phyloP scores from a whole-genome alignment of 2,329 filamentous ascomycete genomes.

The Fusarium sp. region DNA sequence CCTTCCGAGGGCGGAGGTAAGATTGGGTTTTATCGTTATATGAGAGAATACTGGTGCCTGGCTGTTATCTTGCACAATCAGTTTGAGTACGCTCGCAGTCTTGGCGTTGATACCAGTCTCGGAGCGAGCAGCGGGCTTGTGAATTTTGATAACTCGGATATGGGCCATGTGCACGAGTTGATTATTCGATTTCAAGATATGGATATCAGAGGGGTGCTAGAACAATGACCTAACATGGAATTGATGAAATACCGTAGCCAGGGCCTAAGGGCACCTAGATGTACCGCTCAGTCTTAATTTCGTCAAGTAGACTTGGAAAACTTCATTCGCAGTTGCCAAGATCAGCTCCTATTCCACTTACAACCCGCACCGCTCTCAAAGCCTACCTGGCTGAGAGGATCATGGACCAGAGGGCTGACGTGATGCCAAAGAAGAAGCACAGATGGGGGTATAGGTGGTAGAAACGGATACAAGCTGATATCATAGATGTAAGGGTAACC shows the following conservation, averaged over 20 bases:
- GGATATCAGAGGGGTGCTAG: neutral
- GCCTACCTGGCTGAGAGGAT: neutral
- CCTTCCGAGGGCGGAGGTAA: neutral
- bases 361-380: too few species aligned
- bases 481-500: neutral
- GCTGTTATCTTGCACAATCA: neutral
- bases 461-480: neutral
- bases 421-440: neutral
- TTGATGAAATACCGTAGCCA: too few species aligned
- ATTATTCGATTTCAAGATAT: neutral
- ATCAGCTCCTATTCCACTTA: too few species aligned
- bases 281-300: too few species aligned
- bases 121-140: neutral
- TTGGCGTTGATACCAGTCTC: neutral
- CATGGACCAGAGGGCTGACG: neutral
- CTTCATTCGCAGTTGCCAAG: too few species aligned
- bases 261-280: too few species aligned
- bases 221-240: neutral
- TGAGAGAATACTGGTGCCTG: constrained; percentile 8
- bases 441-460: neutral
- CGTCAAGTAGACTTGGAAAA: too few species aligned
- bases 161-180: neutral
- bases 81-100: neutral
- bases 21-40: constrained; percentile 7
- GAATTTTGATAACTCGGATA: neutral